These are phyloP conservation scores for Entelexis sorbosivorans DNA, from an alignment of 1,139 yeast species.

Conservation along the genomic window DNA sequence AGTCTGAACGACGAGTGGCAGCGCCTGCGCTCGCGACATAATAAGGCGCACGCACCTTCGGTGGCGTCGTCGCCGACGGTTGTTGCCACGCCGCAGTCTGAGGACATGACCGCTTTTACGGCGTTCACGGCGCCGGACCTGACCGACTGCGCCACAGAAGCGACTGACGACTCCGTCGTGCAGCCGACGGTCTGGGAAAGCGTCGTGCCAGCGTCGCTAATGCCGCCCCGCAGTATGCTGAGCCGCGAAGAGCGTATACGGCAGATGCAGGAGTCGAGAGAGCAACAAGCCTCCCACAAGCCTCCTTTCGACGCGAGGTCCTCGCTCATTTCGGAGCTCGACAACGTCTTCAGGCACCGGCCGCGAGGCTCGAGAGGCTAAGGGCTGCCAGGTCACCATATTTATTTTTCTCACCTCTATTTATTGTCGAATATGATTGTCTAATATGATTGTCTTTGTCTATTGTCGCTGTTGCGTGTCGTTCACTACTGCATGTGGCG, in stretches of 20 bases:
- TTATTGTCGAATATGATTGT: not conserved
- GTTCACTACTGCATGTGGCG: no score
- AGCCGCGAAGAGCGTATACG: slow-evolving; percentile 27
- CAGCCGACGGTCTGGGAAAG: slow-evolving; percentile 13
- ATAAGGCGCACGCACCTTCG: not conserved
- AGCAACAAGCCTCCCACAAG: slow-evolving; percentile 3
- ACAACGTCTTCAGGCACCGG: slow-evolving; percentile 12
- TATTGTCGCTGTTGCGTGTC: not conserved
- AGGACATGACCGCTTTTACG: slow-evolving; percentile 1
- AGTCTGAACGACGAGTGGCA: slow-evolving; percentile 5
- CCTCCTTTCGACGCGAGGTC: not conserved
- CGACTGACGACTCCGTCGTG: slow-evolving; percentile 1
- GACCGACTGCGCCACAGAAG: slow-evolving; percentile 2
- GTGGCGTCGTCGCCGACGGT: slow-evolving; percentile 11
- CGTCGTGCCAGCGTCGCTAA: slow-evolving; percentile 2
- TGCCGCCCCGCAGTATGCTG: slow-evolving; percentile 12
- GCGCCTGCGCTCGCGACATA: not conserved
- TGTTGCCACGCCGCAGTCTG: slow-evolving; percentile 8
- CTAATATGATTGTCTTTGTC: no score
- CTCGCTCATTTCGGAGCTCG: slow-evolving; percentile 14
- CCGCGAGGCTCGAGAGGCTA: not conserved
- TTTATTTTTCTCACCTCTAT: not conserved
- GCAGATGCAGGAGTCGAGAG: slow-evolving; percentile 21
- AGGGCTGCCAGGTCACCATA: not conserved
- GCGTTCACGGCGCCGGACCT: slow-evolving; percentile 8